phyloP scores from a whole-genome alignment of 2,329 filamentous ascomycete genomes.

The Trichoderma koningii region DNA sequence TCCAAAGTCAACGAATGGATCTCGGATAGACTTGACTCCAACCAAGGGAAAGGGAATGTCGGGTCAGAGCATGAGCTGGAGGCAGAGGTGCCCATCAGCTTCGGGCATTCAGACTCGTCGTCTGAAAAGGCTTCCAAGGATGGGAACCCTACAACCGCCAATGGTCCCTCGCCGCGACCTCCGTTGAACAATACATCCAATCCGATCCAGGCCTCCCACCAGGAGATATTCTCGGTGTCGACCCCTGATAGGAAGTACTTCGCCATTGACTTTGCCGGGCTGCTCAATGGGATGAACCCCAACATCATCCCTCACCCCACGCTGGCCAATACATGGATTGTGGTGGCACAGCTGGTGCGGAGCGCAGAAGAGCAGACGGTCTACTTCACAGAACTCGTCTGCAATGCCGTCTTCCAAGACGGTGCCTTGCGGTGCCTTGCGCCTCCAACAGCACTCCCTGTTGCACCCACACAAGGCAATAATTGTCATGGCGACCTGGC shows the following conservation, averaged over 20 bases:
- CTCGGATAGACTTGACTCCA: background rate
- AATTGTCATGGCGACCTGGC: conserved; percentile 50
- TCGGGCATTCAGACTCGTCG: background rate
- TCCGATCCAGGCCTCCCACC: conserved; percentile 32
- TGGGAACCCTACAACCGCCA: background rate
- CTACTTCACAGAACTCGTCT: conserved; percentile 50
- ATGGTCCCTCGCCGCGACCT: background rate
- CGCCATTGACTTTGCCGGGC: conserved; percentile 48
- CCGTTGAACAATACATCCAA: background rate
- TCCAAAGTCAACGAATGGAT: conserved; percentile 9
- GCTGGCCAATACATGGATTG: conserved; percentile 50
- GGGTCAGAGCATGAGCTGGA: background rate
- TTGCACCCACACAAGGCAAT: conserved; percentile 47
- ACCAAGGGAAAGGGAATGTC: background rate
- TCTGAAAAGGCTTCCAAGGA: background rate
- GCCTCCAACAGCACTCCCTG: conserved; percentile 46
- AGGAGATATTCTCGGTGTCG: conserved; percentile 50
- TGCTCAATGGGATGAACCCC: conserved; percentile 50
- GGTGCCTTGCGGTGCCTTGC: conserved; percentile 48
- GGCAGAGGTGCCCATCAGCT: background rate
- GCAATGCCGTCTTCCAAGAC: conserved; percentile 50
- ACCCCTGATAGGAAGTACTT: conserved; percentile 52
- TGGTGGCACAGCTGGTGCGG: conserved; percentile 51
- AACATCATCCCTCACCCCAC: conserved; percentile 60
- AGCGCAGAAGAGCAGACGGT: conserved; percentile 33